Percentiles rank a stretch among this genome's conserved stretches.
These are phyloP conservation scores for Kwoniella bestiolae DNA, from an alignment of 768 basidiomycete species.

Conservation along the genomic window DNA sequence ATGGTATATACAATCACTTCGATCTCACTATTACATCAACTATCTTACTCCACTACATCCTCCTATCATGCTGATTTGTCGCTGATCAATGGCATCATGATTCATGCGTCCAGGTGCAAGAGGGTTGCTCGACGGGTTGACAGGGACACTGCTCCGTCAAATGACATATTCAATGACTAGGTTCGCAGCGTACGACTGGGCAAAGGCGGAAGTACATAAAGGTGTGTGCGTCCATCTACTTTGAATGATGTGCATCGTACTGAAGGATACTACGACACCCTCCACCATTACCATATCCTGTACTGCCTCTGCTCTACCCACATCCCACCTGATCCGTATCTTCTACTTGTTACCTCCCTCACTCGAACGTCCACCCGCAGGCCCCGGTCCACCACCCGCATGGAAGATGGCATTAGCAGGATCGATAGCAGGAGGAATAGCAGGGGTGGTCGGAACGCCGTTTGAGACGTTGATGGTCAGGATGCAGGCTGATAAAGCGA, in stretches of 20 bases:
- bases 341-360: conserved; percentile 13
- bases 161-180: conserved; percentile 90
- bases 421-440: conserved; percentile 85
- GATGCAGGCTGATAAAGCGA: conserved; percentile 87
- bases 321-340: background rate
- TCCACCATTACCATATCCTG: too few relatives aligned
- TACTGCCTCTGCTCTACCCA: background rate
- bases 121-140: conserved; percentile 83
- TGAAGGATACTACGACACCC: too few relatives aligned
- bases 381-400: conserved; percentile 63
- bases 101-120: conserved; percentile 57
- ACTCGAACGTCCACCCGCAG: conserved; percentile 24
- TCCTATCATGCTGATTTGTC: conserved; percentile 1
- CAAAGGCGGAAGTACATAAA: conserved; percentile 79
- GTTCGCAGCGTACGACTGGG: conserved; percentile 93
- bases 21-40: background rate
- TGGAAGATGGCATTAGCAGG: conserved; percentile 83
- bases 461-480: conserved; percentile 66
- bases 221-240: conserved; percentile 48
- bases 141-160: conserved; percentile 86
- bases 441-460: conserved; percentile 86
- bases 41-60: background rate
- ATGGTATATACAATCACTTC: conserved; percentile 60
- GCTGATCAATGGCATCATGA: background rate
- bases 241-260: too few relatives aligned